phyloP scores from a whole-genome alignment of 768 basidiomycete genomes.

The Austroboletus eburneus region DNA sequence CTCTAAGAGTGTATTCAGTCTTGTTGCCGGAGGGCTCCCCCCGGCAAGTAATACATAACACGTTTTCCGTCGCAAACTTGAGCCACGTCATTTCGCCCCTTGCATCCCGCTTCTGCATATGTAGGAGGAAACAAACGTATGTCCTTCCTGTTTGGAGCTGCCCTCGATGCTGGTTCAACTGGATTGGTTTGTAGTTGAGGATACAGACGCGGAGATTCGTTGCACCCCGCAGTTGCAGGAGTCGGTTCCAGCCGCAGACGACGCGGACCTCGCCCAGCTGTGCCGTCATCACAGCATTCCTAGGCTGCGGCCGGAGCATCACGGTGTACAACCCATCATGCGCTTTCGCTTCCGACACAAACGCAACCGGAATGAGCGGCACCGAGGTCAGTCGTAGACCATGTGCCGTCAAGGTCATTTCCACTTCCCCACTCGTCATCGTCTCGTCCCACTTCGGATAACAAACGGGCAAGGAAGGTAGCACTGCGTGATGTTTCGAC shows the following conservation, averaged over 20 bases:
- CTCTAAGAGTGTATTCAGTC: neutral
- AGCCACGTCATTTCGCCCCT: slow-evolving; percentile 16
- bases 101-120: slow-evolving; percentile 1
- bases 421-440: slow-evolving; percentile 5
- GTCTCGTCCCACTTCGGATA: slow-evolving; percentile 18
- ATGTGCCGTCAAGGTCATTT: slow-evolving; percentile 11
- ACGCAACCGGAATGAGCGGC: slow-evolving; percentile 6
- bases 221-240: too few relatives aligned
- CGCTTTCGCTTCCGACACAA: neutral
- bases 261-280: neutral
- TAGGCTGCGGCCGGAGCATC: slow-evolving; percentile 6
- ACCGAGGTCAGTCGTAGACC: slow-evolving; percentile 10
- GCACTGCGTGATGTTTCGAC: slow-evolving; percentile 5
- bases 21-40: neutral
- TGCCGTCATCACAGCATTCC: neutral
- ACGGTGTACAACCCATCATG: slow-evolving; percentile 6
- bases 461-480: slow-evolving; percentile 14
- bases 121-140: slow-evolving; percentile 23
- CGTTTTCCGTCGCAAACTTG: slow-evolving; percentile 23
- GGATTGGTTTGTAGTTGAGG: slow-evolving; percentile 19
- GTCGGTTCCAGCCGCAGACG: too few relatives aligned
- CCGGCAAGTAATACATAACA: slow-evolving; percentile 14
- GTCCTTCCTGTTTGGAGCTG: slow-evolving; percentile 12
- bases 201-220: slow-evolving; percentile 18
- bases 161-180: slow-evolving; percentile 1